These are phyloP conservation scores for Fraxinus dipetala DNA, from an alignment of 305 asterid genomes.

Conservation along the genomic window DNA sequence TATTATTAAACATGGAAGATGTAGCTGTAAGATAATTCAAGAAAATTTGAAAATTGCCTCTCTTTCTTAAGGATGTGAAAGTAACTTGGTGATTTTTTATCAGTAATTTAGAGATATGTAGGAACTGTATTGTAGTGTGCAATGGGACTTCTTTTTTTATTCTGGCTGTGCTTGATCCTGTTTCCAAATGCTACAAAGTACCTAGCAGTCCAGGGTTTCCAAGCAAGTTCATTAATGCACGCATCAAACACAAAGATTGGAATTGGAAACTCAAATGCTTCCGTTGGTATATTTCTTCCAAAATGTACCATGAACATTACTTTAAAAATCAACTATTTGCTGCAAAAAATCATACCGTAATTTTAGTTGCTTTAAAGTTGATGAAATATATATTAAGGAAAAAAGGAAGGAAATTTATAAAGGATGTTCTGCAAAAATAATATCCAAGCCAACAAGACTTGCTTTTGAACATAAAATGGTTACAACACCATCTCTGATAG, in stretches of 20 bases:
- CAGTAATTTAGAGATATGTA: background rate
- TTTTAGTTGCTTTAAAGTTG: background rate
- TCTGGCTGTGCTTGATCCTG: background rate
- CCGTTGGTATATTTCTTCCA: background rate
- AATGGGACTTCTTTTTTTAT: background rate
- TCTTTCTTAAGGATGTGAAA: background rate
- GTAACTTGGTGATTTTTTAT: conserved; percentile 1
- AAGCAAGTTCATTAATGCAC: background rate
- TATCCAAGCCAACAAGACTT: background rate
- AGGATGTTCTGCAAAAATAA: background rate
- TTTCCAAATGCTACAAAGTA: conserved; percentile 4
- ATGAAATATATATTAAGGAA: background rate
- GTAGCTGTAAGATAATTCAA: conserved; percentile 1
- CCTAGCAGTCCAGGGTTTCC: background rate
- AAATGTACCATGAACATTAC: conserved; percentile 6
- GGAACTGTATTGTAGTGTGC: background rate
- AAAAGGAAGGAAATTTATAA: background rate
- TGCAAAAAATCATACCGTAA: background rate
- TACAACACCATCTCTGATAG: background rate
- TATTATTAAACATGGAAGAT: conserved; percentile 2
- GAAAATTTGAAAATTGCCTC: background rate
- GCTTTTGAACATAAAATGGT: background rate
- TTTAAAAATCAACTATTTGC: background rate
- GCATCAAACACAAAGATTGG: background rate
- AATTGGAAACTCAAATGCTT: background rate